Conservation (phyloP, 352 stramenopile genomes). For the Pilasporangium apinafurcum region DNA sequence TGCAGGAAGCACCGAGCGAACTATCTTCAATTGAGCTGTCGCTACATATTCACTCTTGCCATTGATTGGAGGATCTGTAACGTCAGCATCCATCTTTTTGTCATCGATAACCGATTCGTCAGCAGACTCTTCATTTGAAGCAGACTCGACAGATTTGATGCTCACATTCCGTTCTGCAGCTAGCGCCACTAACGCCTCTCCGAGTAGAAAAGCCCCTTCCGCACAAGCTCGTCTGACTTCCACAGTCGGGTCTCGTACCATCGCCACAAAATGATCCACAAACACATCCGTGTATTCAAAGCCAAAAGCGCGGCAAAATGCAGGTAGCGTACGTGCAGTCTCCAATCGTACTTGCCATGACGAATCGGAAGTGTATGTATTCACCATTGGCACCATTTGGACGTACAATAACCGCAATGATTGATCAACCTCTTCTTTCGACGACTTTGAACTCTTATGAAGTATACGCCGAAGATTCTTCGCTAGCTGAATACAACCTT, state of each 20-base stretch:
- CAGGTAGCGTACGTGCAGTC: constrained; percentile 59
- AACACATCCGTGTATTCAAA: constrained; percentile 78
- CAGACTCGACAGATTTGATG: neutral
- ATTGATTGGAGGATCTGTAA: constrained; percentile 8
- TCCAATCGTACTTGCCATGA: constrained; percentile 86
- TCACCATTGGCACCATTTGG: constrained; percentile 85
- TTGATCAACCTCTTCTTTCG: constrained; percentile 33
- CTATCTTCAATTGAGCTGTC: constrained; percentile 72
- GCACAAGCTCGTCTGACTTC: constrained; percentile 76
- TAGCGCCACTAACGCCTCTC: constrained; percentile 49
- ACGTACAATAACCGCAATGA: constrained; percentile 59
- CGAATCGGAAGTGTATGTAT: constrained; percentile 82
- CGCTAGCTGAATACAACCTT: constrained; percentile 72
- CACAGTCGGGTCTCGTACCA: constrained; percentile 78
- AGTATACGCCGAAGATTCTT: constrained; percentile 51
- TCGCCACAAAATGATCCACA: constrained; percentile 84
- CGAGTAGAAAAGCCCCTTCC: constrained; percentile 57
- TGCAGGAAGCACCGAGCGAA: constrained; percentile 67
- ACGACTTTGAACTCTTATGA: constrained; percentile 10
- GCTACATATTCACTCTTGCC: constrained; percentile 32
- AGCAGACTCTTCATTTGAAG: neutral
- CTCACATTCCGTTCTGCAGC: constrained; percentile 20
- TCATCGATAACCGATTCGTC: neutral
- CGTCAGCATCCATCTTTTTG: constrained; percentile 6
- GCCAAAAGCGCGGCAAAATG: constrained; percentile 75